Conservation (phyloP, 495 filamentous ascomycete genomes). For the Lasiosphaeriaceae sp. region DNA sequence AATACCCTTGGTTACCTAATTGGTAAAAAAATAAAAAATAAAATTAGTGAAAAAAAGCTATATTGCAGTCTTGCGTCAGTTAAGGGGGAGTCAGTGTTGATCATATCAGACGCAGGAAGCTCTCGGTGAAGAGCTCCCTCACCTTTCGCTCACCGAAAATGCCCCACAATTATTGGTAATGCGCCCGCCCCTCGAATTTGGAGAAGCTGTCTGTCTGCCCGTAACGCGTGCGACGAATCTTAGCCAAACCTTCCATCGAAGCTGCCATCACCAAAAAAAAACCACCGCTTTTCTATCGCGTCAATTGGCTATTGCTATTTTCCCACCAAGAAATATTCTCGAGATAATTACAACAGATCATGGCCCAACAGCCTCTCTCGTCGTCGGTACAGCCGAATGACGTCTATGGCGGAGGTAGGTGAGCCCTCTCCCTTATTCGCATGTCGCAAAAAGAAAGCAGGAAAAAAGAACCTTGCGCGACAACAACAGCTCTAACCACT, state of each 20-base stretch:
- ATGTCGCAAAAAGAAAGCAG: too few relatives aligned
- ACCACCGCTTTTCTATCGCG: background rate
- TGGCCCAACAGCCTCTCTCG: constrained; percentile 34
- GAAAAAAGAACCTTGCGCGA: too few relatives aligned
- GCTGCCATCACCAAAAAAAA: background rate
- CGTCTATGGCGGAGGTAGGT: constrained; percentile 85
- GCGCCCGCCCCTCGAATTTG: constrained; percentile 14
- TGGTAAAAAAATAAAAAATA: too few relatives aligned
- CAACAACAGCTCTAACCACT: background rate
- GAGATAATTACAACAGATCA: constrained; percentile 1
- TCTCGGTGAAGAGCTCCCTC: too few relatives aligned
- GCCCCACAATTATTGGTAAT: background rate
- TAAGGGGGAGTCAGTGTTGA: too few relatives aligned
- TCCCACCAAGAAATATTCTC: background rate
- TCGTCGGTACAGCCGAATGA: constrained; percentile 53
- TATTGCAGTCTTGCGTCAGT: too few relatives aligned
- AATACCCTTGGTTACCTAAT: too few relatives aligned
- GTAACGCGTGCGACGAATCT: constrained; percentile 13
- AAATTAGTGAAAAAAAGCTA: too few relatives aligned
- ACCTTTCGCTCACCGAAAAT: background rate
- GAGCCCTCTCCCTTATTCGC: constrained; percentile 27
- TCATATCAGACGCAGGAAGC: too few relatives aligned
- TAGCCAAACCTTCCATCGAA: constrained; percentile 4
- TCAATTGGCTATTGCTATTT: background rate
- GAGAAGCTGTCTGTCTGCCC: constrained; percentile 9